Conservation (phyloP, 208 protist species). For the Crithidia bombi region DNA sequence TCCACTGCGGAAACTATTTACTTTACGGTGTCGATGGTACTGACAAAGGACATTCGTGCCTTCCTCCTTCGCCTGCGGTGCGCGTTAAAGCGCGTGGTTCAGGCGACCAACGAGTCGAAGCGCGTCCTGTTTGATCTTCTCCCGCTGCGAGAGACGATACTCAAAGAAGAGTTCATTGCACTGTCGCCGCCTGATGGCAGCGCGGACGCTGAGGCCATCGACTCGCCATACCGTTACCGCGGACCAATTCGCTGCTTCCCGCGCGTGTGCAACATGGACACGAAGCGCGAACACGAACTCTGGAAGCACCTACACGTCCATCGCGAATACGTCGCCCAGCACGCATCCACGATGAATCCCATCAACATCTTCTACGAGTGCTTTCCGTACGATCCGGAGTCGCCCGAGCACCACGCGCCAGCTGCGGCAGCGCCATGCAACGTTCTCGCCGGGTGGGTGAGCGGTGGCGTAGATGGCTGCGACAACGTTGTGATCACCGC, state of each 20-base stretch:
- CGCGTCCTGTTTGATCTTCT: constrained; percentile 51
- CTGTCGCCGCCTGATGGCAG: constrained; percentile 13
- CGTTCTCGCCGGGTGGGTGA: constrained; percentile 60
- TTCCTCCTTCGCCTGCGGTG: constrained; percentile 56
- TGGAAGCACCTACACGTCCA: constrained; percentile 63
- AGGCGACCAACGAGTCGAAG: constrained; percentile 37
- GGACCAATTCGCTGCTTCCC: constrained; percentile 72
- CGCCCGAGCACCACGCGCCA: constrained; percentile 10
- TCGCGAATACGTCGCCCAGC: constrained; percentile 68
- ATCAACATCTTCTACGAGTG: constrained; percentile 83
- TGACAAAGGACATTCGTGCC: constrained; percentile 48
- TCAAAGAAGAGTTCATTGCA: constrained; percentile 82
- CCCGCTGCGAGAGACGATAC: constrained; percentile 45
- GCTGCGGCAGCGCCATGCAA: background rate
- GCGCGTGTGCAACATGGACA: constrained; percentile 76
- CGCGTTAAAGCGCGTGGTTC: constrained; percentile 53
- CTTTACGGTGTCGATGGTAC: constrained; percentile 59
- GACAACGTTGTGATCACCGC: constrained; percentile 69
- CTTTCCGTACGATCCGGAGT: constrained; percentile 49
- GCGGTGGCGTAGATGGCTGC: constrained; percentile 46
- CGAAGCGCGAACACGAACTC: constrained; percentile 49
- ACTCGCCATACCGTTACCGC: constrained; percentile 61
- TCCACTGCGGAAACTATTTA: constrained; percentile 67
- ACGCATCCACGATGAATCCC: constrained; percentile 62
- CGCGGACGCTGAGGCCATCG: constrained; percentile 15